Conservation (phyloP, 2,329 filamentous ascomycete genomes). For the Clarireedia sp. region DNA sequence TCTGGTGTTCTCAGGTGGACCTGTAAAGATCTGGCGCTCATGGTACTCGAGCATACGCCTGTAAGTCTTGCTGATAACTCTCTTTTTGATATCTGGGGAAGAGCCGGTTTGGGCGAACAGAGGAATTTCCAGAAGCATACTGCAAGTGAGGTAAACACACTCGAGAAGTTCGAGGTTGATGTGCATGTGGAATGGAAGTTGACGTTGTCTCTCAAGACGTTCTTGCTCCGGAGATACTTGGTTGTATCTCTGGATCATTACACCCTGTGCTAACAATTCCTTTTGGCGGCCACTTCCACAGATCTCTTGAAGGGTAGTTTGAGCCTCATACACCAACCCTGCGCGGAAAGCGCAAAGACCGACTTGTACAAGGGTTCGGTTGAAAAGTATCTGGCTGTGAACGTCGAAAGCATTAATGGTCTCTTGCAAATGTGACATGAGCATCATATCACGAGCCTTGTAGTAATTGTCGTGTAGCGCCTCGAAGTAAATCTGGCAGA, state of each 20-base stretch:
- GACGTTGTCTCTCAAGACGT: slow-evolving; percentile 90
- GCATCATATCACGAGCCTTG: slow-evolving; percentile 95
- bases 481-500: slow-evolving; percentile 98
- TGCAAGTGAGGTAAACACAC: slow-evolving; percentile 97
- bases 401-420: slow-evolving; percentile 96
- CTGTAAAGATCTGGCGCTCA: slow-evolving; percentile 98
- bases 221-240: slow-evolving; percentile 97
- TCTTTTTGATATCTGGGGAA: slow-evolving; percentile 93
- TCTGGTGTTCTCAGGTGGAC: slow-evolving; percentile 95
- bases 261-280: slow-evolving; percentile 93
- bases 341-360: slow-evolving; percentile 97
- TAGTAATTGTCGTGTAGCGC: slow-evolving; percentile 98
- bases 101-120: slow-evolving; percentile 94
- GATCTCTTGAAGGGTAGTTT: slow-evolving; percentile 96
- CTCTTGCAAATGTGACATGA: slow-evolving; percentile 98
- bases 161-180: slow-evolving; percentile 98
- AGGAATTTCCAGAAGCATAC: slow-evolving; percentile 97
- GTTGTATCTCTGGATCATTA: slow-evolving; percentile 95
- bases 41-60: slow-evolving; percentile 99
- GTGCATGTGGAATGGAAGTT: slow-evolving; percentile 99
- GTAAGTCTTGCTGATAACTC: slow-evolving; percentile 98
- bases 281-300: slow-evolving; percentile 97
- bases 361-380: slow-evolving; percentile 94
- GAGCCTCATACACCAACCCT: slow-evolving; percentile 92
- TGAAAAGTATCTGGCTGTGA: slow-evolving; percentile 96